A percentile compares a stretch with the other conserved stretches of the same genome.
Evolutionary conservation across 352 stramenopile species (phyloP).

Genomic region (Globisporangium abappressorium): DNA sequence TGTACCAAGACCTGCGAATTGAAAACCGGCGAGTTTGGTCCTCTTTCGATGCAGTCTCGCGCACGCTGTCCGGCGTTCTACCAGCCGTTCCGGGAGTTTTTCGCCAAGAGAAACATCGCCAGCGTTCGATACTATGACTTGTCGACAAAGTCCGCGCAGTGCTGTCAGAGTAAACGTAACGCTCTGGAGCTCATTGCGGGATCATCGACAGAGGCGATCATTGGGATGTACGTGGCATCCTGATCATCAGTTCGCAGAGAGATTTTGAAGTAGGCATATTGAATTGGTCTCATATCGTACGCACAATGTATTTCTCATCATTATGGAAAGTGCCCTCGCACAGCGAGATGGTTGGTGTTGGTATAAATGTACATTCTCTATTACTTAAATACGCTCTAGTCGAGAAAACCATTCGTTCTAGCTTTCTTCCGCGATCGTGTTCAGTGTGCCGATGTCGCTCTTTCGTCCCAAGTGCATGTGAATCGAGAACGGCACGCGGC

Average conservation of each 20-base stretch:
- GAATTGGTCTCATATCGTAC: not conserved
- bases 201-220: not conserved
- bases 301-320: not conserved
- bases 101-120: not conserved
- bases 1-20: not conserved
- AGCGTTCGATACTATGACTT: not conserved
- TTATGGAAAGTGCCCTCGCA: not conserved
- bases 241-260: not conserved
- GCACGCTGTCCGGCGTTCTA: constrained; percentile 3
- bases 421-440: constrained; percentile 4
- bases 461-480: constrained; percentile 12
- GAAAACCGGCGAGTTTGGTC: not conserved
- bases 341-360: not conserved
- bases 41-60: constrained; percentile 2
- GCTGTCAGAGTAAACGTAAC: not conserved
- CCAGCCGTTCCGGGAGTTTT: constrained; percentile 2
- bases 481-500: constrained; percentile 4
- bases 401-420: not conserved
- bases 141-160: not conserved
- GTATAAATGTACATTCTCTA: not conserved
- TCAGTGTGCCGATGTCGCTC: not conserved
- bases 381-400: not conserved
- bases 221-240: constrained; percentile 8
- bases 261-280: not conserved
- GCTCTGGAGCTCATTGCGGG: constrained; percentile 2